Conservation (phyloP, 305 asterid species). For the Ilex paraguariensis region DNA sequence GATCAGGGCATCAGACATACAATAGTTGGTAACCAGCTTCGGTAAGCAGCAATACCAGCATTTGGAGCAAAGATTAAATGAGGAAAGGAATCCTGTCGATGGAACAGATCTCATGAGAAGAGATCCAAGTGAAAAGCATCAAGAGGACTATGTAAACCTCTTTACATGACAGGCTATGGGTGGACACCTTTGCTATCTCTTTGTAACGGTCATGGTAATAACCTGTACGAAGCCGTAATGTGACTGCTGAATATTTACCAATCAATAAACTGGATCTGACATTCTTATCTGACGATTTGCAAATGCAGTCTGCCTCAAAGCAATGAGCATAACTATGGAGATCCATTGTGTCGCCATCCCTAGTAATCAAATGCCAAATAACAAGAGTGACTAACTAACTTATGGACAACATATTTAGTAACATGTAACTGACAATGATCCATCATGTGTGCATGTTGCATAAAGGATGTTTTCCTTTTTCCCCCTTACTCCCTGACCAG, state of each 20-base stretch:
- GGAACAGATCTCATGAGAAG: conserved; percentile 7
- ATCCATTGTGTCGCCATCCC: conserved; percentile 70
- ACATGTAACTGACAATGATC: neutral
- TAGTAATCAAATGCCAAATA: conserved; percentile 13
- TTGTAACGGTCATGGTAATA: conserved; percentile 65
- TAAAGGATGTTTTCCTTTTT: too few species aligned
- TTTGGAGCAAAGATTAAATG: conserved; percentile 71
- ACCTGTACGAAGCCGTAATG: conserved; percentile 64
- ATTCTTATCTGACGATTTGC: conserved; percentile 35
- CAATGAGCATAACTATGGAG: conserved; percentile 57
- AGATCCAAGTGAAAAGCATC: neutral
- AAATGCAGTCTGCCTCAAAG: conserved; percentile 44
- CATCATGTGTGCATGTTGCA: too few species aligned
- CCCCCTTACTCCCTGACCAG: too few species aligned
- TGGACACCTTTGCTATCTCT: conserved; percentile 52
- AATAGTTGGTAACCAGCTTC: conserved; percentile 85
- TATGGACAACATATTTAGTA: neutral
- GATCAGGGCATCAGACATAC: conserved; percentile 35
- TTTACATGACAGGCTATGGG: too few species aligned
- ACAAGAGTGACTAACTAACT: neutral
- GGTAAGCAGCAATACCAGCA: conserved; percentile 93
- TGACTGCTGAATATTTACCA: conserved; percentile 30
- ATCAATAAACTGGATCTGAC: conserved; percentile 13
- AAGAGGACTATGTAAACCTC: neutral
- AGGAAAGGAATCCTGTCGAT: conserved; percentile 55